These are phyloP conservation scores for Cotoneaster glaucophyllus DNA, from an alignment of 306 rosid species.

Conservation along the genomic window DNA sequence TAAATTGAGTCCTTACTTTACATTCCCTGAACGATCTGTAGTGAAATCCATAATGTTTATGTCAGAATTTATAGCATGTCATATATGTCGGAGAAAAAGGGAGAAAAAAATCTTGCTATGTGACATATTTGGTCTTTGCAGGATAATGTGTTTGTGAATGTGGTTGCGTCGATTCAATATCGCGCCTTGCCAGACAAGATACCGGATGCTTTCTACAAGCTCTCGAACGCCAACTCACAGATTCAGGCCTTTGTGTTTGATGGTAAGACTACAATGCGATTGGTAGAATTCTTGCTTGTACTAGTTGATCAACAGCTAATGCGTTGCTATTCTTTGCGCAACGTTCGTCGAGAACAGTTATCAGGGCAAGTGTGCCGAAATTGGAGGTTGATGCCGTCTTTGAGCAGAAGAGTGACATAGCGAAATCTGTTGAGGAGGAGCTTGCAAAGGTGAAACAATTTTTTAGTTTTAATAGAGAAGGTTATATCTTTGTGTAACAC, in stretches of 20 bases:
- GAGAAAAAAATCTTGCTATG: background rate
- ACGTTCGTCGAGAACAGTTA: constrained; percentile 19
- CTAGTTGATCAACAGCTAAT: constrained; percentile 5
- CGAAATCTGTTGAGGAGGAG: constrained; percentile 56
- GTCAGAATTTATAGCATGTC: background rate
- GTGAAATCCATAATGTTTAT: background rate
- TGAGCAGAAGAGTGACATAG: constrained; percentile 68
- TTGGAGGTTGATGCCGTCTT: constrained; percentile 59
- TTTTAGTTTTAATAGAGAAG: background rate
- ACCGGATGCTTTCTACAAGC: constrained; percentile 68
- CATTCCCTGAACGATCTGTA: background rate
- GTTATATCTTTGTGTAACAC: too few species aligned
- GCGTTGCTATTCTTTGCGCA: constrained; percentile 9
- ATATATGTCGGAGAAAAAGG: background rate
- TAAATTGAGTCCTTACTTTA: background rate
- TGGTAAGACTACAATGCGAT: constrained; percentile 31
- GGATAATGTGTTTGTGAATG: constrained; percentile 72
- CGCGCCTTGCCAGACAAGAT: constrained; percentile 53
- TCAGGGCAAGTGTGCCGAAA: constrained; percentile 64
- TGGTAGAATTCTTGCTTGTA: background rate
- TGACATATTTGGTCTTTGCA: constrained; percentile 11
- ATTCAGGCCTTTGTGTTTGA: constrained; percentile 69
- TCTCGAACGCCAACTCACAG: constrained; percentile 54
- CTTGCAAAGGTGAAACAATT: constrained; percentile 49
- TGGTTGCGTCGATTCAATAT: constrained; percentile 61